Conservation (phyloP, 805 yeast genomes). For the Komagataella kurtzmanii region DNA sequence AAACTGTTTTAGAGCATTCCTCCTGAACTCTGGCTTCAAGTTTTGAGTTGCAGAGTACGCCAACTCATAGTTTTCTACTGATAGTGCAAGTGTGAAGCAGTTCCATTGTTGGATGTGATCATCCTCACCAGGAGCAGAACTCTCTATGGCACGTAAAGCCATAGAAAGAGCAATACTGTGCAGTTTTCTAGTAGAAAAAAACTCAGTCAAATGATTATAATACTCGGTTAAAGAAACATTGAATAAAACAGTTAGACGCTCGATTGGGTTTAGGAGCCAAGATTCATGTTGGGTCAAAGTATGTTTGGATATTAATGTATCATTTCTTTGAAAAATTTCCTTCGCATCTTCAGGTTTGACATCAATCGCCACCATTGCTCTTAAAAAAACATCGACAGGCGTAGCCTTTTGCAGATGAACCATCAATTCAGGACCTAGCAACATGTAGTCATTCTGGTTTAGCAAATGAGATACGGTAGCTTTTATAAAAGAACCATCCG, state of each 20-base stretch:
- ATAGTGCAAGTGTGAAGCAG: slow-evolving; percentile 16
- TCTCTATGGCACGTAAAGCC: not conserved
- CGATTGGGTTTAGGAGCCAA: not conserved
- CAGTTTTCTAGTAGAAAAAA: slow-evolving; percentile 19
- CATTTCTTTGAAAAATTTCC: not conserved
- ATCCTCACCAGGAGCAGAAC: slow-evolving; percentile 7
- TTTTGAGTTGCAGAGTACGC: slow-evolving; percentile 14
- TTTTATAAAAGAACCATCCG: not conserved
- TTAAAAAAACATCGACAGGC: not conserved
- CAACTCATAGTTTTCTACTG: slow-evolving; percentile 15
- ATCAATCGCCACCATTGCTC: not conserved
- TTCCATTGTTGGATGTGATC: slow-evolving; percentile 5
- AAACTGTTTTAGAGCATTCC: slow-evolving; percentile 18
- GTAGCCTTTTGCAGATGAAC: not conserved
- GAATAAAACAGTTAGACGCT: not conserved
- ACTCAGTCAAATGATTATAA: slow-evolving; percentile 21
- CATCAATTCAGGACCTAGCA: not conserved
- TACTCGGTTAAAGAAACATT: slow-evolving; percentile 17
- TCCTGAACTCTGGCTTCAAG: slow-evolving; percentile 12
- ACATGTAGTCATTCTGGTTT: not conserved
- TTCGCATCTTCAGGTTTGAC: not conserved
- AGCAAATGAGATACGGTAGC: not conserved
- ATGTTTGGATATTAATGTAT: not conserved
- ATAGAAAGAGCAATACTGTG: slow-evolving; percentile 18
- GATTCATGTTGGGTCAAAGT: not conserved